Percentiles rank a stretch among this genome's conserved stretches.
phyloP scores from a whole-genome alignment of 768 basidiomycete species.

The Flagelloscypha sp. region DNA sequence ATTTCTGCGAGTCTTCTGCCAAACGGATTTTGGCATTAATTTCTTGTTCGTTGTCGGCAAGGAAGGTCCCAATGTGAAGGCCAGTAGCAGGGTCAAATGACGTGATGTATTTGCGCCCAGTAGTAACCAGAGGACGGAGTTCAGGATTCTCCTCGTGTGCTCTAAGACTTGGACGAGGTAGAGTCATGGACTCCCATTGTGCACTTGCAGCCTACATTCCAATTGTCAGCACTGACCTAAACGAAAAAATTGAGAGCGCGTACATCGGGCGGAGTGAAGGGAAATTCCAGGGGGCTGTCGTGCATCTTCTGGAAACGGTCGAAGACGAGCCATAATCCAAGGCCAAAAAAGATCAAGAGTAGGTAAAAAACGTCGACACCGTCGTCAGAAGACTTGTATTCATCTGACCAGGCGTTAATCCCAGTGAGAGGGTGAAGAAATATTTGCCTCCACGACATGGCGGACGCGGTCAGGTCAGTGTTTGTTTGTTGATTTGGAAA shows the following conservation, averaged over 20 bases:
- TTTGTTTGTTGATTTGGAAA: no score
- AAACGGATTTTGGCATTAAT: conserved; percentile 64
- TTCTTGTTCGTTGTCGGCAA: conserved; percentile 66
- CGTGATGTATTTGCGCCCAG: conserved; percentile 67
- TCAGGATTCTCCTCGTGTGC: conserved; percentile 54
- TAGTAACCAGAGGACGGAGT: conserved; percentile 41
- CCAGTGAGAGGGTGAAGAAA: conserved; percentile 49
- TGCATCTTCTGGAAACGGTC: conserved; percentile 65
- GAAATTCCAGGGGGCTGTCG: conserved; percentile 68
- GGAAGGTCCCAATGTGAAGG: conserved; percentile 66
- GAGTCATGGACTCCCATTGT: conserved; percentile 43
- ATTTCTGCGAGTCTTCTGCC: conserved; percentile 58
- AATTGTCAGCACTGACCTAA: conserved; percentile 1
- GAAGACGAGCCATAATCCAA: conserved; percentile 75
- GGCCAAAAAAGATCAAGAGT: conserved; percentile 59
- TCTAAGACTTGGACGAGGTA: conserved; percentile 51
- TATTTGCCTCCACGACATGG: no score
- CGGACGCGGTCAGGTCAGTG: no score
- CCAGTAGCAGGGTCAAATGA: conserved; percentile 89
- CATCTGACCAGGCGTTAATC: conserved; percentile 38
- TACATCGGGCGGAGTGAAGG: conserved; percentile 51
- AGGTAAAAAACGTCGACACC: conserved; percentile 59
- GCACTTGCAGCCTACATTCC: conserved; percentile 49
- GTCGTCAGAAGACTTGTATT: conserved; percentile 38
- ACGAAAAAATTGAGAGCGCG: conserved; percentile 12